A percentile compares a stretch with the other conserved stretches of the same genome.
phyloP scores from a whole-genome alignment of 192 early-diverging fungal genomes.

The Rhizoclosmatium sp. region DNA sequence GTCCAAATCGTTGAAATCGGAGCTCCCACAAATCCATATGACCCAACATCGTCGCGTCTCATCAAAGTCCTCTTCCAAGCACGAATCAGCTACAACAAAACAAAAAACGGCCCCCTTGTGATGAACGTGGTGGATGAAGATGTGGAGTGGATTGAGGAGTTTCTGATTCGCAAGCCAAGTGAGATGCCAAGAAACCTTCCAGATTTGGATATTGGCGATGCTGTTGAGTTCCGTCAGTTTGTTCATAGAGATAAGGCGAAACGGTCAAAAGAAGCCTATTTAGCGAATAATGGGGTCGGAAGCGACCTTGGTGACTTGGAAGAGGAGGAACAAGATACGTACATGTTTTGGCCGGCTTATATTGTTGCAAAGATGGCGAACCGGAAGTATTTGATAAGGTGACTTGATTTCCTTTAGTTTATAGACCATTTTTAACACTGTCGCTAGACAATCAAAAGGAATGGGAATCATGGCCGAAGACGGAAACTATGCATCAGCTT shows the following conservation, averaged over 20 bases:
- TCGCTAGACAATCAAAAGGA: not conserved
- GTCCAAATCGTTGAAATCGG: constrained; percentile 24
- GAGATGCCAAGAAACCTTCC: not conserved
- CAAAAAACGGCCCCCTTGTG: not conserved
- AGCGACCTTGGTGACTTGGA: not conserved
- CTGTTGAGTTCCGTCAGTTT: constrained; percentile 28
- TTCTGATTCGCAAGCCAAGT: constrained; percentile 13
- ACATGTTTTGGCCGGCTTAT: constrained; percentile 15
- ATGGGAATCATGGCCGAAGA: constrained; percentile 18
- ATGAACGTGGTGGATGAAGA: not conserved
- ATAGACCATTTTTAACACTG: no score
- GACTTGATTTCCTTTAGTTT: no score
- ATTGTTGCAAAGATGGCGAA: constrained; percentile 11
- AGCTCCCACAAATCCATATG: not conserved
- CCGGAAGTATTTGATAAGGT: not conserved
- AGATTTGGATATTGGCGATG: constrained; percentile 13
- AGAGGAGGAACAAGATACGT: constrained; percentile 30
- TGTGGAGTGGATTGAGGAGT: constrained; percentile 37
- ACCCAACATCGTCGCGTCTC: not conserved
- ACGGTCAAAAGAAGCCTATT: not conserved
- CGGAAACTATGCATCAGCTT: not conserved
- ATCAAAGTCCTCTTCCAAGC: constrained; percentile 26
- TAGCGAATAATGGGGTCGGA: not conserved
- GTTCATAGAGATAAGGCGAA: not conserved
- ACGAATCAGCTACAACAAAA: constrained; percentile 1